Evolutionary conservation across 192 early-diverging fungal genomes (phyloP), one percentile per base, ranked within the genome.

Genomic region (Coemansia sp.): DNA sequence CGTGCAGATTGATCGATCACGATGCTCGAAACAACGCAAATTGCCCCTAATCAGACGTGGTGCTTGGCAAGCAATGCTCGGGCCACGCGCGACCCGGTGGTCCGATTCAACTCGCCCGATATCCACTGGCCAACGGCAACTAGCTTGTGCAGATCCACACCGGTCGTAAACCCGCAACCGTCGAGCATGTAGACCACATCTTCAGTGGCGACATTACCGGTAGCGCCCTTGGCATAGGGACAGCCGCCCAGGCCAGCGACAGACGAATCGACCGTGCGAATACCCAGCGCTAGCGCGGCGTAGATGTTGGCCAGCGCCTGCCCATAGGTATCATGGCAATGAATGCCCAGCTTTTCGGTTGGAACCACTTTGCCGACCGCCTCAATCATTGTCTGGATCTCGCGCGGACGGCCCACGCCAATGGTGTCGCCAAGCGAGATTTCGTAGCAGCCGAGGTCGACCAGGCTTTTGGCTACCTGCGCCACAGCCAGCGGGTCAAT

Each of bases 251-350:
- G 76, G 14, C 96, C 96, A 11, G 94, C 88, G 23, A 95, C 86
- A 0, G 93, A 94, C 40, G 87, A 87, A 64, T 98, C 96, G 14
- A 98, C 89, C 0, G 91, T 87, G n/a, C 93, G 85, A 32, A 98
- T 79, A 4, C 94, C 96, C 46, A 82, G 75, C 73, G 88, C 79
- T 2, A 95, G 61, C 8, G 92, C 81, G 23, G 86, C 85, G 7
- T 84, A 76, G 48, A 96, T 96, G 55, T 98, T 98, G 19, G 87
- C 93, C 35, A 98, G 72, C 0, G 93, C 95, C 70, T 93, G 92
- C 5, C 95, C 95, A 68, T 95, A 98, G 7, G 95, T 98, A 66
- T 98, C 95, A 51, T 98, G 95, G 60, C 92, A 94, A 48, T 98
- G 95, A 2, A 93, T 87, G 11, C 93, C 93, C 35, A 96, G 70